phyloP scores from a whole-genome alignment of 495 filamentous ascomycete species.

The Penicillium goetzii region DNA sequence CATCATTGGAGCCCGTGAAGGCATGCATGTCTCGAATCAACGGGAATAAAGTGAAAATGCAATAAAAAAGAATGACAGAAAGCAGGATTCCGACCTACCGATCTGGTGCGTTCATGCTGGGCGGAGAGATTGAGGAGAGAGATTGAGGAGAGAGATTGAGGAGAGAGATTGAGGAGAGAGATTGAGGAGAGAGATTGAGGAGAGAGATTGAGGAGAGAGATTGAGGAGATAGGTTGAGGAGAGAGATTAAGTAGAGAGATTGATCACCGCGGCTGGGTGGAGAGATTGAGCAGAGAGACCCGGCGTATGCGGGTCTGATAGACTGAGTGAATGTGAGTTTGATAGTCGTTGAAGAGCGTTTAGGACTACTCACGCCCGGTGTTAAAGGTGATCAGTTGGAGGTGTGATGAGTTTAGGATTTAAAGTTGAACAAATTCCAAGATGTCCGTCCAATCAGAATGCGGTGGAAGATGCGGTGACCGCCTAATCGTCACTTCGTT shows the following conservation, averaged over 20 bases:
- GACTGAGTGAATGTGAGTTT: not conserved
- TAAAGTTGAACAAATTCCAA: not conserved
- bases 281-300: not conserved
- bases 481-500: not conserved
- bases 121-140: not conserved
- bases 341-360: not conserved
- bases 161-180: too few species aligned
- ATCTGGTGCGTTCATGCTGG: slow-evolving; percentile 74
- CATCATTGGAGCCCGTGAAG: not conserved
- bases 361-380: not conserved
- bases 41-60: not conserved
- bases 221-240: too few species aligned
- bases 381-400: not conserved
- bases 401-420: not conserved
- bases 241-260: too few species aligned
- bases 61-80: not conserved
- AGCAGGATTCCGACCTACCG: slow-evolving; percentile 46
- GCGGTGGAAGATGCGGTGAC: not conserved
- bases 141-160: too few species aligned
- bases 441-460: not conserved
- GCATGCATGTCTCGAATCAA: not conserved
- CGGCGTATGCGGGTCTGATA: not conserved
- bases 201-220: too few species aligned
- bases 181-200: too few species aligned
- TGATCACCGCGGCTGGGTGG: not conserved